These are phyloP conservation scores for Saccharomycopsis sp. DNA, from an alignment of 805 yeast genomes.

Conservation along the genomic window DNA sequence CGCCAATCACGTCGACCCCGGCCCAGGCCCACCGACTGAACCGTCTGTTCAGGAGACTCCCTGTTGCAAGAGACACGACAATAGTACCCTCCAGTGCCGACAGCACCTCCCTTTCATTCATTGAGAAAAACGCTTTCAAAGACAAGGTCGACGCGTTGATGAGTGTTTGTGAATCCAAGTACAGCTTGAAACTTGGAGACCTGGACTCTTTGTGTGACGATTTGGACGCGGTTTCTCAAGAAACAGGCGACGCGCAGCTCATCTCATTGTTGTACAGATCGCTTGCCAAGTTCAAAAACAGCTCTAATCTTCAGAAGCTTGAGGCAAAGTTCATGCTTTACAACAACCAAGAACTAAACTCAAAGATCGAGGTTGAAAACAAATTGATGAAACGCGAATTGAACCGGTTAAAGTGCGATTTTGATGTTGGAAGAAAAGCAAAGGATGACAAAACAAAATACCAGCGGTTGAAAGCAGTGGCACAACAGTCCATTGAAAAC, in stretches of 20 bases:
- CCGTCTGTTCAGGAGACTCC: constrained; percentile 1
- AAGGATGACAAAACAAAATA: constrained; percentile 6
- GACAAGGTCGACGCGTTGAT: constrained; percentile 9
- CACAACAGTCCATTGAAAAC: constrained; percentile 9
- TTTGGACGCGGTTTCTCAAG: not conserved
- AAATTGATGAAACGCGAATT: constrained; percentile 39
- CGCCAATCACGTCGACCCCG: constrained; percentile 18
- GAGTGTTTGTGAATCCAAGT: not conserved
- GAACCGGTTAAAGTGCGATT: constrained; percentile 7
- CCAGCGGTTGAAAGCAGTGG: constrained; percentile 12
- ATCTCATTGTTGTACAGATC: constrained; percentile 9
- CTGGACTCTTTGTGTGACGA: not conserved
- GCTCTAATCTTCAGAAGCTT: constrained; percentile 12
- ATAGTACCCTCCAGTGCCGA: not conserved
- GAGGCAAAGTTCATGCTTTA: constrained; percentile 14
- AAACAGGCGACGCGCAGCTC: constrained; percentile 1
- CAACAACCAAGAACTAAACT: constrained; percentile 10
- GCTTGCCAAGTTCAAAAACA: constrained; percentile 9
- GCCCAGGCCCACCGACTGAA: not conserved
- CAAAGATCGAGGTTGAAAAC: constrained; percentile 39
- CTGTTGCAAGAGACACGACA: not conserved
- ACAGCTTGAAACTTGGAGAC: constrained; percentile 4
- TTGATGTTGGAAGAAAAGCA: constrained; percentile 1
- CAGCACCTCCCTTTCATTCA: not conserved
- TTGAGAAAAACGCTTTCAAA: constrained; percentile 5